Evolutionary conservation across 2,329 filamentous ascomycete species (phyloP).

Genomic region (Penicillium sp.): DNA sequence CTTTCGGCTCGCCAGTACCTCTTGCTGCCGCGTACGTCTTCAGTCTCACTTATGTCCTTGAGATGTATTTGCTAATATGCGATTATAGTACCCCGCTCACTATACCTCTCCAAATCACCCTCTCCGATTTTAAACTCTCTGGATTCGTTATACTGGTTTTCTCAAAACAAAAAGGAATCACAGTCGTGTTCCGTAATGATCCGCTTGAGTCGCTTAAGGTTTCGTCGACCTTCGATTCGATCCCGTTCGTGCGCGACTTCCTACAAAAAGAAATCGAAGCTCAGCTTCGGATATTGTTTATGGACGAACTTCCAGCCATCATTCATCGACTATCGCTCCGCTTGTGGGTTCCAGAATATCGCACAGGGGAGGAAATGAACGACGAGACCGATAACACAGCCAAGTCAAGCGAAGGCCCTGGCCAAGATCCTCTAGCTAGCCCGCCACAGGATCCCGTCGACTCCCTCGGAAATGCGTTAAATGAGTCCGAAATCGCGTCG

Average conservation of each 20-base stretch:
- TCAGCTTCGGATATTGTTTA: conserved; percentile 88
- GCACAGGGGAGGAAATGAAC: conserved; percentile 62
- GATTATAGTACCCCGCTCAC: conserved; percentile 69
- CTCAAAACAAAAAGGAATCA: conserved; percentile 94
- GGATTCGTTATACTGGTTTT: conserved; percentile 98
- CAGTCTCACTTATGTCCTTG: neutral
- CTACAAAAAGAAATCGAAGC: conserved; percentile 93
- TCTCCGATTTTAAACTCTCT: conserved; percentile 92
- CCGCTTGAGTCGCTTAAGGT: conserved; percentile 97
- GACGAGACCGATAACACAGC: conserved; percentile 49
- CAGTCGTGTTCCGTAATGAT: conserved; percentile 95
- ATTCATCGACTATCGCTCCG: conserved; percentile 88
- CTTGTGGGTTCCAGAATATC: conserved; percentile 85
- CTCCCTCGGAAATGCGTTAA: conserved; percentile 71
- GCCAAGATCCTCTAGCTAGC: conserved; percentile 76
- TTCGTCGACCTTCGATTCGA: conserved; percentile 97
- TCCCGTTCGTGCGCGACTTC: conserved; percentile 96
- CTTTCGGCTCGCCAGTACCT: conserved; percentile 88
- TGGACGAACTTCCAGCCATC: conserved; percentile 95
- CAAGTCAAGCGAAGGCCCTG: conserved; percentile 52
- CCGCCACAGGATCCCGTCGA: conserved; percentile 81
- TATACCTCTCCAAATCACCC: conserved; percentile 93
- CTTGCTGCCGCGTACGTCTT: conserved; percentile 68
- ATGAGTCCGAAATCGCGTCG: conserved; percentile 70
- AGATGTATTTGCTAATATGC: conserved; percentile 9